Evolutionary conservation across 2,329 filamentous ascomycete genomes (phyloP).

Genomic region (Penicillium sp.): DNA sequence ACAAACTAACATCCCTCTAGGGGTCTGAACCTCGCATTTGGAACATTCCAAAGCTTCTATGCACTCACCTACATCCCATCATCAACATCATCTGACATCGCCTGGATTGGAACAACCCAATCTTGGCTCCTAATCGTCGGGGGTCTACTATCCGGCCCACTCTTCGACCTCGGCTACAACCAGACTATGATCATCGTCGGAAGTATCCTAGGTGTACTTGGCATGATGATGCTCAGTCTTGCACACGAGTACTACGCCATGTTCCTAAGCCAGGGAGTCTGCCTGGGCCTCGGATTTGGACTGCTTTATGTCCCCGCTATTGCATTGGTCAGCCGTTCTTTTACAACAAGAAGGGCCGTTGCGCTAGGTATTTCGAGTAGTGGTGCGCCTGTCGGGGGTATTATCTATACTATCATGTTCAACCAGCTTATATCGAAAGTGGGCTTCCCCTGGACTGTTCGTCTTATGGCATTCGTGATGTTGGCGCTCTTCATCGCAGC

Average conservation of each 20-base stretch:
- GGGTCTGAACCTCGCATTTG: conserved; percentile 35
- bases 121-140: conserved; percentile 41
- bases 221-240: conserved; percentile 43
- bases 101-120: conserved; percentile 45
- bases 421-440: conserved; percentile 52
- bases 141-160: conserved; percentile 42
- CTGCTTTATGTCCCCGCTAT: conserved; percentile 44
- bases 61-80: conserved; percentile 11
- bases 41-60: conserved; percentile 49
- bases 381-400: conserved; percentile 56
- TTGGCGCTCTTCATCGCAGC: conserved; percentile 31
- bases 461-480: conserved; percentile 55
- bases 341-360: conserved; percentile 50
- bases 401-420: conserved; percentile 55
- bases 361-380: conserved; percentile 55
- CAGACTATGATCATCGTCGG: conserved; percentile 35
- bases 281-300: conserved; percentile 44
- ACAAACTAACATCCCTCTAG: conserved; percentile 3
- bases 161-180: conserved; percentile 44
- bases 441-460: conserved; percentile 58
- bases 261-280: conserved; percentile 45
- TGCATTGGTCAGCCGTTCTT: conserved; percentile 53
- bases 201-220: conserved; percentile 32
- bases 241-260: conserved; percentile 37
- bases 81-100: conserved; percentile 37